phyloP scores from a whole-genome alignment of 768 basidiomycete genomes.

The Podaxis mareebaensis region DNA sequence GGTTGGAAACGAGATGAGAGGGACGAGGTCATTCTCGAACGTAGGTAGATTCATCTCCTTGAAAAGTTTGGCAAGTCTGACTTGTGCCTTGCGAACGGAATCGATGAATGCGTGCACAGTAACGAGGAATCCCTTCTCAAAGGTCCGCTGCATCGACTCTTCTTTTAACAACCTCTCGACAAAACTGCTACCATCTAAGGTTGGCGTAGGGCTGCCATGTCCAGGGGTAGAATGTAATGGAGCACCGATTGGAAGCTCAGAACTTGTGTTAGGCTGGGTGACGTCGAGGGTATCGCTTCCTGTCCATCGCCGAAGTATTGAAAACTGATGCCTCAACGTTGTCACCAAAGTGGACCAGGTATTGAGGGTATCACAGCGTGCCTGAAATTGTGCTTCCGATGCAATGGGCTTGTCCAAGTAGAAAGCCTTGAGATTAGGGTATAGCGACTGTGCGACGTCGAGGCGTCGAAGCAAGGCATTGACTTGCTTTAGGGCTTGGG shows the following conservation, averaged over 20 bases:
- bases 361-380: conserved; percentile 86
- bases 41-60: conserved; percentile 88
- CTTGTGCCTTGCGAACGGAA: conserved; percentile 83
- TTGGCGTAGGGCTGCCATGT: conserved; percentile 20
- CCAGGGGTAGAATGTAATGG: conserved; percentile 1
- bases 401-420: conserved; percentile 76
- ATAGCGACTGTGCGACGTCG: conserved; percentile 82
- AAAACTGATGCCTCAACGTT: conserved; percentile 81
- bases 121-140: conserved; percentile 86
- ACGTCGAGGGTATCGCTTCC: conserved; percentile 91
- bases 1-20: conserved; percentile 95
- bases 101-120: conserved; percentile 88
- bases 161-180: conserved; percentile 94
- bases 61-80: conserved; percentile 75
- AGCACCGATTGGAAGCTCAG: conserved; percentile 48
- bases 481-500: conserved; percentile 61
- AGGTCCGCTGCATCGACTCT: conserved; percentile 92
- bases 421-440: conserved; percentile 82
- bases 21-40: conserved; percentile 86
- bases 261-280: conserved; percentile 71
- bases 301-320: conserved; percentile 87
- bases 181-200: conserved; percentile 77
- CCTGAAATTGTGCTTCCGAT: conserved; percentile 63
- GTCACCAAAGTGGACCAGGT: conserved; percentile 90
- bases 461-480: conserved; percentile 69